Evolutionary conservation across 2,329 filamentous ascomycete species (phyloP).

Genomic region (Aureobasidium melanogenum): DNA sequence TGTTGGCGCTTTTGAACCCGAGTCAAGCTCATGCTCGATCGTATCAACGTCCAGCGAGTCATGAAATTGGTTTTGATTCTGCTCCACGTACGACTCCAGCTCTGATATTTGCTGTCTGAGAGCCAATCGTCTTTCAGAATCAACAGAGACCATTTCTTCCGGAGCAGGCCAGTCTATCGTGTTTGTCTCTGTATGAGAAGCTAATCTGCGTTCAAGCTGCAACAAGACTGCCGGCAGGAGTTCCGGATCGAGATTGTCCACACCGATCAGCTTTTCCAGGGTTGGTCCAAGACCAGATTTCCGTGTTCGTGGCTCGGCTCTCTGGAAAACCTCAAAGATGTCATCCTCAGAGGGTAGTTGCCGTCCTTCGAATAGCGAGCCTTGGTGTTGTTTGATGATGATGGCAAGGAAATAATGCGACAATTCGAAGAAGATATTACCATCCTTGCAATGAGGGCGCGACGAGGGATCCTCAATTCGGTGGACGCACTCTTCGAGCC

Average conservation of each 20-base stretch:
- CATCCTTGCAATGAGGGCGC: neutral
- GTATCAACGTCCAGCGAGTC: neutral
- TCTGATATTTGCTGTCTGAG: neutral
- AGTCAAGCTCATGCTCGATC: neutral
- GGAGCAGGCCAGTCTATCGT: neutral
- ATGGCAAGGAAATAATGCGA: neutral
- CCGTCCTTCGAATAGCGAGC: neutral
- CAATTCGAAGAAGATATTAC: neutral
- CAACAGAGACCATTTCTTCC: neutral
- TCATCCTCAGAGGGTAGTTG: neutral
- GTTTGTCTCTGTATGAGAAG: neutral
- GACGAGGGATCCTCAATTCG: neutral
- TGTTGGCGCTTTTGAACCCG: too few relatives aligned
- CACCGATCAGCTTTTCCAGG: neutral
- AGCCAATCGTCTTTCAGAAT: neutral
- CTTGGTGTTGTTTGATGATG: neutral
- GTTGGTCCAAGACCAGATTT: neutral
- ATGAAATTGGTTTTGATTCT: neutral
- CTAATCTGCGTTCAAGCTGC: neutral
- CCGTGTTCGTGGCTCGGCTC: neutral
- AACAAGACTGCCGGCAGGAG: neutral
- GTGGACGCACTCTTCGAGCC: neutral
- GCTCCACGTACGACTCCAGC: neutral
- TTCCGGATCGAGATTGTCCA: neutral
- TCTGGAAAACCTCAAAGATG: neutral